Percentiles rank a stretch among this genome's conserved stretches.
phyloP scores from a whole-genome alignment of 371 early-diverging fungal genomes.

The Lichtheimia ornata region DNA sequence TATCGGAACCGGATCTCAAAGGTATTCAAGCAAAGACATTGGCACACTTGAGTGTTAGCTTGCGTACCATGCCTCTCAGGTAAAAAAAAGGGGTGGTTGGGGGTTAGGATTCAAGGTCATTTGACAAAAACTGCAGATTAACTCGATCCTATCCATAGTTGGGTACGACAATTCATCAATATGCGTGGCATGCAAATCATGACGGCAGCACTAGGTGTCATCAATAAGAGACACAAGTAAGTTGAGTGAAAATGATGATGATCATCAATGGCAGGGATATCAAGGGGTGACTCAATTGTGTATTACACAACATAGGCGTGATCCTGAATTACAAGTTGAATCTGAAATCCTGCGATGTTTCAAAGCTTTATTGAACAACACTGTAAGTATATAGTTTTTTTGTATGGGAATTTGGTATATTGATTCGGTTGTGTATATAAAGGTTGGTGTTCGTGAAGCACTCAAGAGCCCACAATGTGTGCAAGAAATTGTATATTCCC shows the following conservation, averaged over 20 bases:
- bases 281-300: too few species aligned
- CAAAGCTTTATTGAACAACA: slow-evolving; percentile 76
- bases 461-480: slow-evolving; percentile 70
- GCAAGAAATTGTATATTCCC: slow-evolving; percentile 71
- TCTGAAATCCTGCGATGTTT: slow-evolving; percentile 79
- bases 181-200: slow-evolving; percentile 68
- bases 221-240: slow-evolving; percentile 56
- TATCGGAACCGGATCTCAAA: slow-evolving; percentile 55
- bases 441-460: slow-evolving; percentile 83
- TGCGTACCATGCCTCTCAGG: slow-evolving; percentile 77
- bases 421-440: neutral
- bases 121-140: too few species aligned
- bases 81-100: slow-evolving; percentile 40
- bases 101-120: too few species aligned
- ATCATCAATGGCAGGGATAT: too few species aligned
- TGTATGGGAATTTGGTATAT: neutral
- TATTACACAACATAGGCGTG: slow-evolving; percentile 42
- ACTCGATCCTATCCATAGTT: slow-evolving; percentile 23
- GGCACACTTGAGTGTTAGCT: slow-evolving; percentile 61
- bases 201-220: slow-evolving; percentile 56
- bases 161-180: slow-evolving; percentile 72
- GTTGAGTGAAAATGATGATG: neutral
- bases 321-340: slow-evolving; percentile 69
- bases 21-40: slow-evolving; percentile 56
- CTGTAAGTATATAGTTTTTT: slow-evolving; percentile 29